Conservation (phyloP, 805 yeast genomes). For the Yarrowia sp. region DNA sequence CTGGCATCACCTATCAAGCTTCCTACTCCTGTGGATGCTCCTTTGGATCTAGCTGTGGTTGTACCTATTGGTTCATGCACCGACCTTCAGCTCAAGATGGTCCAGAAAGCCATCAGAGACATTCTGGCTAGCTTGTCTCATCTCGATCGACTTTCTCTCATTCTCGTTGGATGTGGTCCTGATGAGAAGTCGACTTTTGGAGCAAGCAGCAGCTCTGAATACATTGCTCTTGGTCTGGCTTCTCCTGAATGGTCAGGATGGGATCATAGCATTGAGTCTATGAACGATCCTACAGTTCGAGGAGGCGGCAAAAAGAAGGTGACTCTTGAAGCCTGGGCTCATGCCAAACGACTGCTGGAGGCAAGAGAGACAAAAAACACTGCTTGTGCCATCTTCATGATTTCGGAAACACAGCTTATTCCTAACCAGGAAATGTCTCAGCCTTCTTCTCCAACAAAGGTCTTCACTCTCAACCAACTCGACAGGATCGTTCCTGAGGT, state of each 20-base stretch:
- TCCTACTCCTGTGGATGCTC: neutral
- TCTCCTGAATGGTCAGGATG: slow-evolving; percentile 14
- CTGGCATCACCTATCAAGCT: neutral
- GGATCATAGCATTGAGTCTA: slow-evolving; percentile 10
- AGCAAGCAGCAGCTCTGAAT: neutral
- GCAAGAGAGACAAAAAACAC: neutral
- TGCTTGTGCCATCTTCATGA: slow-evolving; percentile 14
- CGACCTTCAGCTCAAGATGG: neutral
- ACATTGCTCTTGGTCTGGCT: slow-evolving; percentile 6
- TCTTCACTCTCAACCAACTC: neutral
- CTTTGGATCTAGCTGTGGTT: neutral
- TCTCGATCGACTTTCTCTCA: slow-evolving; percentile 5
- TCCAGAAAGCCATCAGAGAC: neutral
- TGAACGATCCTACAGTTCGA: slow-evolving; percentile 1
- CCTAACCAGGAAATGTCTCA: slow-evolving; percentile 21
- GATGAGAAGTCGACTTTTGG: neutral
- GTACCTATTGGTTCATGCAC: neutral
- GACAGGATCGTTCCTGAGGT: neutral
- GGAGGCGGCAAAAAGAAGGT: slow-evolving; percentile 20
- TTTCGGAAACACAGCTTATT: neutral
- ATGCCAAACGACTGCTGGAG: neutral
- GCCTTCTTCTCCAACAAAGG: slow-evolving; percentile 10
- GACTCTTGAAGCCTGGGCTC: slow-evolving; percentile 11
- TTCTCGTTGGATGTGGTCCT: slow-evolving; percentile 10
- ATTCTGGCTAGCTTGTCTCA: neutral